Base-by-base conservation (phyloP, 805 yeast species). In the Candida easanensis region DNA sequence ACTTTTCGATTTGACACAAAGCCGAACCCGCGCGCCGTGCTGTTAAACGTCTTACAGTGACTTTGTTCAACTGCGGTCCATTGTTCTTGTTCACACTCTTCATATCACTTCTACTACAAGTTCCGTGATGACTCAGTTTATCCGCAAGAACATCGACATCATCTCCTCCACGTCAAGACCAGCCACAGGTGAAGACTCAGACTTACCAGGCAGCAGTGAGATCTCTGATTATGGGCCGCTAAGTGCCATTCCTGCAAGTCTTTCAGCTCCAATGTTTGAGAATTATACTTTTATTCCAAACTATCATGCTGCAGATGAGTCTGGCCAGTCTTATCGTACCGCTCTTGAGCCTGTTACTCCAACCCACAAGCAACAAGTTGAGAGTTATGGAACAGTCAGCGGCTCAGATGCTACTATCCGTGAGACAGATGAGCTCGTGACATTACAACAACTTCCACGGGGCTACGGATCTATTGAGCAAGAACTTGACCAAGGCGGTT, bases 51-150 rank as follows among this genome's bases (percentile, higher is more conserved):
- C n/a, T n/a, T n/a, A n/a, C n/a, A n/a, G n/a, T n/a, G n/a, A n/a
- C n/a, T n/a, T n/a, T n/a, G n/a, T n/a, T n/a, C n/a, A n/a, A n/a
- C n/a, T n/a, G n/a, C n/a, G n/a, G n/a, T n/a, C n/a, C n/a, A n/a
- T n/a, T n/a, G n/a, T n/a, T n/a, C n/a, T n/a, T n/a, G n/a, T n/a
- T n/a, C n/a, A n/a, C n/a, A n/a, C n/a, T 23, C 11, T 23, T 8
- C 11, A 23, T 23, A 9, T 27, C 8, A 27, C 11, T 9, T 27
- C 31, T n/a, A 13, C 14, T n/a, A 20, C 5, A 11, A n/a, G 26
- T 8, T 26, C n/a, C 10, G 18, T 4, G 5, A 53, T 54, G 59
- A 27, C 56, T 2, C 56, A 54, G 39, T 53, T 53, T 38, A 45
- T 54, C 15, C 47, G 51, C 35, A 46, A 38, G 21, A 49, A 51